phyloP scores from a whole-genome alignment of 176 grass and related monocot species.

The Oryza punctata region DNA sequence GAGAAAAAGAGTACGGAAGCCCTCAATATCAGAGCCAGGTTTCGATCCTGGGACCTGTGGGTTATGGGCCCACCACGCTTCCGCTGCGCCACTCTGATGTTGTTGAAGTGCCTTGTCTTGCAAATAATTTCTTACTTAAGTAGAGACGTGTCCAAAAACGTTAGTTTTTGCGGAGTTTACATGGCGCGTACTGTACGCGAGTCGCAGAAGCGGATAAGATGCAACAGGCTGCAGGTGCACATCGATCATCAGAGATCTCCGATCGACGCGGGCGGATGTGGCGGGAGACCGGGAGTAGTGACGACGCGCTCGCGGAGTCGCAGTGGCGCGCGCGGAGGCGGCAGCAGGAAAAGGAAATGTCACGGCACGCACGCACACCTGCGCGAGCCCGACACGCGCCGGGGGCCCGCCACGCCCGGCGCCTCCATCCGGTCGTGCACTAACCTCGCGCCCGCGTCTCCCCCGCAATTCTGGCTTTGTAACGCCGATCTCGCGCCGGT shows the following conservation, averaged over 20 bases:
- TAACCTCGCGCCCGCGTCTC: background rate
- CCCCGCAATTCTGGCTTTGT: background rate
- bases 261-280: background rate
- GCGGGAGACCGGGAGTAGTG: background rate
- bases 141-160: too few relatives aligned
- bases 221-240: background rate
- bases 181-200: background rate
- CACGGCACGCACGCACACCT: background rate
- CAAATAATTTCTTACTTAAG: too few relatives aligned
- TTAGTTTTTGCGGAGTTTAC: background rate
- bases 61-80: constrained; percentile 96
- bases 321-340: background rate
- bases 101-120: background rate
- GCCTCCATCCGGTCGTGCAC: constrained; percentile 22
- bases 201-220: background rate
- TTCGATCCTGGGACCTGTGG: constrained; percentile 71
- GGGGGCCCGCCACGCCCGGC: background rate
- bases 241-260: background rate
- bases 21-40: constrained; percentile 61
- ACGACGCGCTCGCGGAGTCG: background rate
- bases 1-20: background rate
- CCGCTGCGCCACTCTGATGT: constrained; percentile 84
- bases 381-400: constrained; percentile 33
- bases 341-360: background rate
- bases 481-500: background rate